Conservation (phyloP, 2,329 filamentous ascomycete species). For the Apiospora marii region DNA sequence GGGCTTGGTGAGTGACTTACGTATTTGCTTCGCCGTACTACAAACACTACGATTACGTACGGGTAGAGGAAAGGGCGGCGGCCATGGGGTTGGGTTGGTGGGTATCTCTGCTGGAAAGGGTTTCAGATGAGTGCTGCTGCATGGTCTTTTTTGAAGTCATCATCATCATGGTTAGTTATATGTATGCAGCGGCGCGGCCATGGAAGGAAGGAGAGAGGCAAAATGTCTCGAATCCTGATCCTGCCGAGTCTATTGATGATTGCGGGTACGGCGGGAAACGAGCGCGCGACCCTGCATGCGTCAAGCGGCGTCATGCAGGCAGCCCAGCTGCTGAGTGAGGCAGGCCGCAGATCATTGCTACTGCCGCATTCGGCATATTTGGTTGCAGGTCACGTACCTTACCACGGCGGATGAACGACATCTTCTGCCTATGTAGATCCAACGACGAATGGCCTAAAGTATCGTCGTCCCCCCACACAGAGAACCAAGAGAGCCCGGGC, state of each 20-base stretch:
- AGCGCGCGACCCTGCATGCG: slow-evolving; percentile 14
- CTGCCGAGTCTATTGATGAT: not conserved
- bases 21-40: not conserved
- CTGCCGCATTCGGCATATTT: slow-evolving; percentile 14
- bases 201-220: not conserved
- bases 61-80: not conserved
- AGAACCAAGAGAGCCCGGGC: not conserved
- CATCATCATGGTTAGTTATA: not conserved
- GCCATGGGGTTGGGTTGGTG: not conserved
- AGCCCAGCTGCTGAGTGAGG: not conserved
- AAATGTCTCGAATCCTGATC: not conserved
- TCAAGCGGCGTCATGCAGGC: not conserved
- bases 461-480: not conserved
- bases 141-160: not conserved
- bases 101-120: not conserved
- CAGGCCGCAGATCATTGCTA: slow-evolving; percentile 1
- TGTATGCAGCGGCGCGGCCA: not conserved
- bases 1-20: not conserved
- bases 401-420: not conserved
- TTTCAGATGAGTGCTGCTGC: not conserved
- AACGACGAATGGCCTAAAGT: not conserved
- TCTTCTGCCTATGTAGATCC: not conserved
- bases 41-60: not conserved
- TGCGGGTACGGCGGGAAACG: not conserved
- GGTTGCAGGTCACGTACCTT: not conserved